phyloP scores from a whole-genome alignment of 768 basidiomycete genomes.

The Cystobasidium onofrii region DNA sequence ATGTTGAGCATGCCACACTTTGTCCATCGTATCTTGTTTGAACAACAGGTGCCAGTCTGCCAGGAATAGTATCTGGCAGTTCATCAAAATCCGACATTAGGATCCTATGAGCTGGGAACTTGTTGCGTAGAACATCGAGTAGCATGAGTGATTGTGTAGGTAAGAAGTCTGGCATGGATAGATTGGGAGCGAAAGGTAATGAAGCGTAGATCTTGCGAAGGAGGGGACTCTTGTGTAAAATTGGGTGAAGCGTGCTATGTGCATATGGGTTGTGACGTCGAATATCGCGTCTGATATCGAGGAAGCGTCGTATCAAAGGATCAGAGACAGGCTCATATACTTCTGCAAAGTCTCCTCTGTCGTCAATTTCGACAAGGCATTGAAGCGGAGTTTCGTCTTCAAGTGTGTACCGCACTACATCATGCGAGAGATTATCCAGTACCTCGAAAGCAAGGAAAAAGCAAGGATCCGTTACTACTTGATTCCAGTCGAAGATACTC shows the following conservation, averaged over 20 bases:
- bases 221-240: constrained; percentile 49
- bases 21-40: constrained; percentile 75
- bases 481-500: constrained; percentile 79
- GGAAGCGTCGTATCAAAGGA: constrained; percentile 69
- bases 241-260: constrained; percentile 45
- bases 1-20: constrained; percentile 70
- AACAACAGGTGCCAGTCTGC: constrained; percentile 77
- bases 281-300: constrained; percentile 53
- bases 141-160: constrained; percentile 84
- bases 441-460: constrained; percentile 94
- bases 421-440: constrained; percentile 45
- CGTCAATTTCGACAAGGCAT: constrained; percentile 68
- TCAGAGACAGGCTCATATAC: constrained; percentile 78
- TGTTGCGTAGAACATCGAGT: constrained; percentile 65
- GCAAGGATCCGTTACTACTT: constrained; percentile 68
- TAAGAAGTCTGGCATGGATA: constrained; percentile 77
- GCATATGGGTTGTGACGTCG: constrained; percentile 34
- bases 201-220: constrained; percentile 60
- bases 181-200: constrained; percentile 83
- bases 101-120: constrained; percentile 88
- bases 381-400: constrained; percentile 68
- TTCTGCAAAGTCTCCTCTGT: constrained; percentile 69
- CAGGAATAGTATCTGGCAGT: constrained; percentile 74
- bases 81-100: constrained; percentile 86
- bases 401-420: constrained; percentile 82